Base-by-base conservation (phyloP, 106 monocot species). In the Gastrodia elata region DNA sequence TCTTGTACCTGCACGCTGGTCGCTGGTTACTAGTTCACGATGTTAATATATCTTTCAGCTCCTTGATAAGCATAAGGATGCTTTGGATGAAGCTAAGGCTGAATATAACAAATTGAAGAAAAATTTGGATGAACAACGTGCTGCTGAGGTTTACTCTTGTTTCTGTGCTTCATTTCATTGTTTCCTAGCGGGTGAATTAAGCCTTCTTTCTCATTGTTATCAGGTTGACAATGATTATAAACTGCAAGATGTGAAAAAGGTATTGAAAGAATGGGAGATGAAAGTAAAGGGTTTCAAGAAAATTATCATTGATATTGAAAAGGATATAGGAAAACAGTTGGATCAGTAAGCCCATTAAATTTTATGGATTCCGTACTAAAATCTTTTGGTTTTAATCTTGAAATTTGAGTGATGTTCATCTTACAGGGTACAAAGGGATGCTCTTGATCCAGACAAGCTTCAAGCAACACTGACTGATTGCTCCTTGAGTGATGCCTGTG, bases 181-280 rank as follows among this genome's bases (percentile, higher is more conserved):
- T 67, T 67, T 67, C 67, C 71, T 57, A 65, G 13, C 61, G 14
- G 61, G 1, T 61, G 61, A 32, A 32, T 72, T 13, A n/a, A 73
- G 6, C 39, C 16, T 39, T 13, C 2, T 44, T 72, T 58, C n/a
- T 32, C 68, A 55, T 6, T 10, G 22, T 13, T 13, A 27, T 37
- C 80, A 97, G 97, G 93, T 93, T 57, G 93, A 93, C 83, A 79
- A 78, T 38, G 84, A 93, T 38, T 93, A 84, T 65, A 90, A 84
- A 73, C 75, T 97, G 73, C 79, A 88, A 87, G 97, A 97, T 70
- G 65, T 49, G 40, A 90, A 83, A 77, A 97, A 93, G 75, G 82
- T 83, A 48, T 72, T 59, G 27, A 90, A 93, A 71, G 93, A 97
- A 5, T 88, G 83, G 86, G 89, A 93, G 36, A 77, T 86, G 84